phyloP scores from a whole-genome alignment of 495 filamentous ascomycete species.

The Cercophora scortea region DNA sequence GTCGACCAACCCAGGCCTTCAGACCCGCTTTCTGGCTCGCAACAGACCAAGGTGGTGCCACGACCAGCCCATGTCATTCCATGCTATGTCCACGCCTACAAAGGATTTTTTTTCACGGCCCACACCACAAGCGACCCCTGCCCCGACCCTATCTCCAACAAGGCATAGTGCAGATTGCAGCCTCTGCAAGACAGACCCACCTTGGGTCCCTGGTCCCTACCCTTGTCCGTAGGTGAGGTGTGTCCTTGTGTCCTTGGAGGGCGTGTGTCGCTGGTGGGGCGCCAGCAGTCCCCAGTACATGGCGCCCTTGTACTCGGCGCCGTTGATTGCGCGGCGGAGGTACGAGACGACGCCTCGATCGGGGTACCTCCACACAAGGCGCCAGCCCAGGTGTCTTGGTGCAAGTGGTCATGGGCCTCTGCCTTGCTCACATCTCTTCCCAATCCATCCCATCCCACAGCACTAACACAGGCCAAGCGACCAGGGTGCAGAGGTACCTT shows the following conservation, averaged over 20 bases:
- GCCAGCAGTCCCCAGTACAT: conserved; percentile 4
- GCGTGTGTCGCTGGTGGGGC: too few species aligned
- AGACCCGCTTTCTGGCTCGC: conserved; percentile 17
- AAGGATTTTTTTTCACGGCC: conserved; percentile 10
- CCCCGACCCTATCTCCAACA: conserved; percentile 13
- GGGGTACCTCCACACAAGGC: conserved; percentile 9
- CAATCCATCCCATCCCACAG: background rate
- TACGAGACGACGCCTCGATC: conserved; percentile 7
- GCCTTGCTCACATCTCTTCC: conserved; percentile 11
- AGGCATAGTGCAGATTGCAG: conserved; percentile 24
- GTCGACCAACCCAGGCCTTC: too few species aligned
- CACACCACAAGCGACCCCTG: conserved; percentile 19
- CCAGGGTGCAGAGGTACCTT: background rate
- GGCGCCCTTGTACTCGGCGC: conserved; percentile 5
- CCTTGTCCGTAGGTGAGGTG: conserved; percentile 1
- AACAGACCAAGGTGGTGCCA: conserved; percentile 28
- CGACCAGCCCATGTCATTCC: conserved; percentile 23
- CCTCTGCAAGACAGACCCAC: conserved; percentile 21
- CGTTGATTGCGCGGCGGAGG: background rate
- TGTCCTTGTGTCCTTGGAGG: background rate
- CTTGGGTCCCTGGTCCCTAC: conserved; percentile 4
- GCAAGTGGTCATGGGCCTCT: conserved; percentile 28
- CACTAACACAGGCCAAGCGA: background rate
- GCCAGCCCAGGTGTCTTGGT: conserved; percentile 22
- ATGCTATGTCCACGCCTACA: conserved; percentile 21